Conservation (phyloP, 1,284 basidiomycete species). For the Volvariella surrecta region DNA sequence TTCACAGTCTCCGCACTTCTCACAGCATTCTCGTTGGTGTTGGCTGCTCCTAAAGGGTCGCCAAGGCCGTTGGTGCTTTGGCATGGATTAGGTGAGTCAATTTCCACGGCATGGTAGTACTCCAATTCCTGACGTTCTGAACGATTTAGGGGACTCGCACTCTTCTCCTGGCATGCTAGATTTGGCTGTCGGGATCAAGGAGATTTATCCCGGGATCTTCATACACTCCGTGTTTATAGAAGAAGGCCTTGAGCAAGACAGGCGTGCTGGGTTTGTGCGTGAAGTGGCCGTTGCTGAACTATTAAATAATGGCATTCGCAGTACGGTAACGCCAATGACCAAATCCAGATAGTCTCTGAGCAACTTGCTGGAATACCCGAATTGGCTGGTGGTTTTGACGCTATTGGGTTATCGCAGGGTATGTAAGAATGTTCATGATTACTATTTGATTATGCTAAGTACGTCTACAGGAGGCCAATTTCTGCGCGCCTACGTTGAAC, state of each 20-base stretch:
- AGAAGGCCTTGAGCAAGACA: conserved; percentile 59
- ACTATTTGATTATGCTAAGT: background rate
- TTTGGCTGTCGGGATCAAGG: conserved; percentile 60
- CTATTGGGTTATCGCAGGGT: conserved; percentile 91
- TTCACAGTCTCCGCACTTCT: background rate
- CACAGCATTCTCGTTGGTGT: conserved; percentile 6
- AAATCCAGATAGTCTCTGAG: conserved; percentile 57
- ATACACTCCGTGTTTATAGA: conserved; percentile 78
- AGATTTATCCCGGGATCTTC: conserved; percentile 78
- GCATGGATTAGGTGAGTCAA: conserved; percentile 77
- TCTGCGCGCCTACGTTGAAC: conserved; percentile 83
- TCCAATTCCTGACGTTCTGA: conserved; percentile 2
- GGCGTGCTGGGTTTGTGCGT: conserved; percentile 75
- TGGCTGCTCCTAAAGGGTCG: conserved; percentile 8
- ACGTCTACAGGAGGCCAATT: conserved; percentile 66
- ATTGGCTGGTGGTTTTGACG: conserved; percentile 76
- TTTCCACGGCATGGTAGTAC: background rate
- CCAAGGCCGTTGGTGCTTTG: conserved; percentile 81
- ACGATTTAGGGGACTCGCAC: conserved; percentile 44
- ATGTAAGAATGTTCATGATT: conserved; percentile 2
- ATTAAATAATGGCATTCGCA: conserved; percentile 18
- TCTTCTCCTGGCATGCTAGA: conserved; percentile 59
- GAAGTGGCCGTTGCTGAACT: background rate
- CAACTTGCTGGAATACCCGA: conserved; percentile 67
- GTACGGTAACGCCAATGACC: conserved; percentile 78